Conservation (phyloP, 2,329 filamentous ascomycete species). For the Lecanicillium sp. region DNA sequence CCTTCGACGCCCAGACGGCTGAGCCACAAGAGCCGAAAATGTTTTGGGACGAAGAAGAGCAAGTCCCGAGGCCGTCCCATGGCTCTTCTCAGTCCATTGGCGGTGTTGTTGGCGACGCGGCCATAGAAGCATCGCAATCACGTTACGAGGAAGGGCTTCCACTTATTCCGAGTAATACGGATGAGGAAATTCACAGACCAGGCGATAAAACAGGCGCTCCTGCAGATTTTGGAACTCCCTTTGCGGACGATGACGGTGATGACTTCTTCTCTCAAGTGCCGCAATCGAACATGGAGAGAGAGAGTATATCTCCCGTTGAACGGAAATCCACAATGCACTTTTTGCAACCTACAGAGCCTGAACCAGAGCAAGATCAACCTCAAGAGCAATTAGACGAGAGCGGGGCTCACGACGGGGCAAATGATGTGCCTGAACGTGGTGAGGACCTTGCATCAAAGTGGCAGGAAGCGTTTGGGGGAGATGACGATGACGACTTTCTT, state of each 20-base stretch:
- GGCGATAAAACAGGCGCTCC: constrained; percentile 14
- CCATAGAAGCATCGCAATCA: constrained; percentile 40
- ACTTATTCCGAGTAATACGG: constrained; percentile 36
- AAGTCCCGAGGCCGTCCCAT: neutral
- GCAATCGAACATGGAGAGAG: constrained; percentile 18
- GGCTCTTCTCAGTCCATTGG: constrained; percentile 27
- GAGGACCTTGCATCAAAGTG: constrained; percentile 73
- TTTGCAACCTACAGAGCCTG: no score
- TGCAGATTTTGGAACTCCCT: constrained; percentile 19
- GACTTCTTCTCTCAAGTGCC: constrained; percentile 55
- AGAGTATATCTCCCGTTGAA: constrained; percentile 34
- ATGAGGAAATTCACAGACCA: constrained; percentile 5
- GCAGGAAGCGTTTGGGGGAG: constrained; percentile 72
- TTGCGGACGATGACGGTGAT: constrained; percentile 37
- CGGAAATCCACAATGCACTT: constrained; percentile 66
- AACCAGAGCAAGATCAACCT: no score
- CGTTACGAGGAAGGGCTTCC: constrained; percentile 65
- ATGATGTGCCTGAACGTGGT: constrained; percentile 20
- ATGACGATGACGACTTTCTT: constrained; percentile 60
- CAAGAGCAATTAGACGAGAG: no score
- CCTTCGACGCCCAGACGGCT: constrained; percentile 34
- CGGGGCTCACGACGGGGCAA: constrained; percentile 13
- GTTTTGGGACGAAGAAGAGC: constrained; percentile 6
- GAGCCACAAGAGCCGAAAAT: constrained; percentile 18
- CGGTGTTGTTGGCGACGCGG: constrained; percentile 30